Evolutionary conservation across 805 yeast species (phyloP).

Genomic region (Kuraishia ogatae): DNA sequence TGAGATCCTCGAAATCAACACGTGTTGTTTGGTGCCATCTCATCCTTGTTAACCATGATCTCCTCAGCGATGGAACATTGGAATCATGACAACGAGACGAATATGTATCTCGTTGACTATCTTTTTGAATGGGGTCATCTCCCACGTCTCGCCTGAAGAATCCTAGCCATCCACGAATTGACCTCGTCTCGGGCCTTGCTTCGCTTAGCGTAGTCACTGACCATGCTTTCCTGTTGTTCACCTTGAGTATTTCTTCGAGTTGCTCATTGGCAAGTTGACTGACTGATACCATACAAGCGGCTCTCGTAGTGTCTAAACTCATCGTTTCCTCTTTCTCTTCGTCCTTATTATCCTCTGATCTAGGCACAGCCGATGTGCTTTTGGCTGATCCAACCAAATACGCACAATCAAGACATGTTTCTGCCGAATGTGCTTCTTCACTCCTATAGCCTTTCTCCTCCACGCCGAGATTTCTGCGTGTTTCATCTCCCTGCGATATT

Average conservation of each 20-base stretch:
- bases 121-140: not conserved
- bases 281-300: not conserved
- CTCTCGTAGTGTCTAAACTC: not conserved
- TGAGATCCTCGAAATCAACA: not conserved
- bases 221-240: not conserved
- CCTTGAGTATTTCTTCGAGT: too few species aligned
- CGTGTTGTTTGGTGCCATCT: not conserved
- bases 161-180: not conserved
- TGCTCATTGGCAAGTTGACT: not conserved
- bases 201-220: not conserved
- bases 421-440: not conserved
- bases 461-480: not conserved
- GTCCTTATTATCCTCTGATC: not conserved
- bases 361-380: not conserved
- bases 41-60: not conserved
- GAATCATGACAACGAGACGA: not conserved
- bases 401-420: not conserved
- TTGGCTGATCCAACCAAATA: not conserved
- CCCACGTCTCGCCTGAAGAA: not conserved
- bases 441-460: not conserved
- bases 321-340: not conserved
- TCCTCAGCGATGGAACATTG: not conserved
- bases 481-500: too few species aligned
- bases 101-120: not conserved
- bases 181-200: not conserved